Conservation (phyloP, 176 grass and related monocot species). For the Carex parvula region DNA sequence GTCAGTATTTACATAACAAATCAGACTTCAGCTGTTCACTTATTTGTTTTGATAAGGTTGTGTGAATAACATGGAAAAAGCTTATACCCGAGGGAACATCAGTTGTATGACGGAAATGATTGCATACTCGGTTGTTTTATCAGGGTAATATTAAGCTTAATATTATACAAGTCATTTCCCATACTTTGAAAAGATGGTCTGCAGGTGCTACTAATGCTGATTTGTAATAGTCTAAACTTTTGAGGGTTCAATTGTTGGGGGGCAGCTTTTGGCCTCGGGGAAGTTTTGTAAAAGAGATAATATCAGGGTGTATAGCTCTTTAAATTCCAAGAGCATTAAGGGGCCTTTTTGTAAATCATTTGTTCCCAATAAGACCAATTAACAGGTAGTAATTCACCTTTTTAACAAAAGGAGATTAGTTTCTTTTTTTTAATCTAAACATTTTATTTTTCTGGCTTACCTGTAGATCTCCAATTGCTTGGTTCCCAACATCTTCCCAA, state of each 20-base stretch:
- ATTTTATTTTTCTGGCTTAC: conserved; percentile 26
- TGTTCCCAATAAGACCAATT: background rate
- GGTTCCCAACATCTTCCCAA: conserved; percentile 81
- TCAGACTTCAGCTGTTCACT: conserved; percentile 2
- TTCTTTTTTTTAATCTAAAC: background rate
- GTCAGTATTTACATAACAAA: conserved; percentile 14
- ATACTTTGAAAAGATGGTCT: background rate
- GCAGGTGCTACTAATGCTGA: background rate
- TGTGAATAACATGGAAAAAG: background rate
- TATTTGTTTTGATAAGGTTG: background rate
- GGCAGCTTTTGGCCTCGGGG: background rate
- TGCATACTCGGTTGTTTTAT: background rate
- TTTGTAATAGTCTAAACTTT: background rate
- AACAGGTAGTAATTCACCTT: background rate
- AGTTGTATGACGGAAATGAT: background rate
- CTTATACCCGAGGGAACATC: background rate
- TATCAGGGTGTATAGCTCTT: background rate
- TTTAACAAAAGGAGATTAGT: background rate
- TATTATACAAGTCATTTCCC: background rate
- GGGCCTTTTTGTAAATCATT: background rate
- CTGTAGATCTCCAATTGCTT: conserved; percentile 98
- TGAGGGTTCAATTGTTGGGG: background rate
- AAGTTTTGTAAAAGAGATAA: background rate
- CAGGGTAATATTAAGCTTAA: background rate
- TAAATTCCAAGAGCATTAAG: background rate